Evolutionary conservation across 306 rosid species (phyloP), one percentile per base, ranked within the genome.

Genomic region (Cicer judaicum): DNA sequence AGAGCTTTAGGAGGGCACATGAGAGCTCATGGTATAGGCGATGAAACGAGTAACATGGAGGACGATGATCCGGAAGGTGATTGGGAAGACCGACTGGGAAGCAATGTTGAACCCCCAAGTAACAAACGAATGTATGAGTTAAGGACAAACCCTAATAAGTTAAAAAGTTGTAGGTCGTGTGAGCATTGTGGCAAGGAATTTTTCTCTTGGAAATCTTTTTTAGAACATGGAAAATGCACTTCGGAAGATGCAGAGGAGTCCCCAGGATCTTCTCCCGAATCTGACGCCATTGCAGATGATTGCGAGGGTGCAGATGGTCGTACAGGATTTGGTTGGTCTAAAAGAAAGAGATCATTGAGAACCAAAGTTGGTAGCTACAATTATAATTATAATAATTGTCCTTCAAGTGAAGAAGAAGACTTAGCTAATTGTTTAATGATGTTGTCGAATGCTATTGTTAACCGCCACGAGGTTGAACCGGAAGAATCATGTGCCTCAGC

Each of bases 1-100:
- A 84, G 99, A 83, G 99, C 99, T 16, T 50, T 94, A 0, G 99
- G 99, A 41, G 99, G 97, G 5, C 99, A 94, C 87, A 94, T 94
- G 99, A 92, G 96, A 81, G 95, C 99, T 0, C 99, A 94, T 50
- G 99, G 99, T 34, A 92, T 92, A 10, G 96, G 92, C 0, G 92
- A 85, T 24, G 95, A 91, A 34, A 46, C 72, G 0, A 74, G 79
- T 1, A 85, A 78, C 7, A 66, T 89, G 43, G 97, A 94, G 5
- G 95, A 90, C 5, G 93, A 90, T 1, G 93, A 90, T 48, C 85
- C 80, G 0, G 90, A 84, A 5, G 84, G 90, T 42, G 94, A 93
- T 64, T 89, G 96, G 98, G 97, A 89, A 68, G 91, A 87, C 1
- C 86, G 84, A 72, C 44, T 84, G 0, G 89, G 77, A 1, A 83